These are phyloP conservation scores for Penicillium sp. DNA, from an alignment of 2,329 filamentous ascomycete species.

Conservation along the genomic window DNA sequence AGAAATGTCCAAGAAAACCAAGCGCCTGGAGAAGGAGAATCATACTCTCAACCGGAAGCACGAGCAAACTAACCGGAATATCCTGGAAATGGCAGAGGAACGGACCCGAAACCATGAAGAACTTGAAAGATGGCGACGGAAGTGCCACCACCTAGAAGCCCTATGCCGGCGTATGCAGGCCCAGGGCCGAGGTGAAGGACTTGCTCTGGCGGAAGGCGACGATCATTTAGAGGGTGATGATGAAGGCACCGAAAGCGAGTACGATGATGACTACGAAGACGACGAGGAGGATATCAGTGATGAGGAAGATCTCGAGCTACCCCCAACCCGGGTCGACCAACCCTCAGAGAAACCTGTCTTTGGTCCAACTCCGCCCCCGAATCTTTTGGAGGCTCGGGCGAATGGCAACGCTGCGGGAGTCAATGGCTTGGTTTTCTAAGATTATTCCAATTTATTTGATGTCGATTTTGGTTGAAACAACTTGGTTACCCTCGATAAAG, in stretches of 20 bases:
- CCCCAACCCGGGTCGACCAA: constrained; percentile 27
- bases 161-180: constrained; percentile 96
- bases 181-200: constrained; percentile 76
- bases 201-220: constrained; percentile 55
- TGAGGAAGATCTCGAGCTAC: constrained; percentile 48
- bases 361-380: constrained; percentile 52
- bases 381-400: constrained; percentile 46
- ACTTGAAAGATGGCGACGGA: constrained; percentile 75
- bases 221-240: constrained; percentile 52
- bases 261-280: constrained; percentile 62
- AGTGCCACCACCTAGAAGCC: constrained; percentile 86
- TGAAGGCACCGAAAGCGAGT: constrained; percentile 44
- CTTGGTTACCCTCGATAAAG: constrained; percentile 11
- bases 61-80: constrained; percentile 89
- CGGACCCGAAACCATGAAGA: constrained; percentile 72
- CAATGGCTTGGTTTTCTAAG: constrained; percentile 36
- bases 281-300: constrained; percentile 60
- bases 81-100: constrained; percentile 96
- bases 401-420: constrained; percentile 46
- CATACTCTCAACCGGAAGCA: constrained; percentile 87
- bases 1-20: constrained; percentile 99
- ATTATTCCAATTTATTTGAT: background rate
- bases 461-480: constrained; percentile 6
- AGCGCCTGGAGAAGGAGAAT: constrained; percentile 94
- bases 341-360: constrained; percentile 45